A percentile compares a stretch with the other conserved stretches of the same genome.
Evolutionary conservation across 2,329 filamentous ascomycete genomes (phyloP).

Genomic region (Drechslerella stenobrocha): DNA sequence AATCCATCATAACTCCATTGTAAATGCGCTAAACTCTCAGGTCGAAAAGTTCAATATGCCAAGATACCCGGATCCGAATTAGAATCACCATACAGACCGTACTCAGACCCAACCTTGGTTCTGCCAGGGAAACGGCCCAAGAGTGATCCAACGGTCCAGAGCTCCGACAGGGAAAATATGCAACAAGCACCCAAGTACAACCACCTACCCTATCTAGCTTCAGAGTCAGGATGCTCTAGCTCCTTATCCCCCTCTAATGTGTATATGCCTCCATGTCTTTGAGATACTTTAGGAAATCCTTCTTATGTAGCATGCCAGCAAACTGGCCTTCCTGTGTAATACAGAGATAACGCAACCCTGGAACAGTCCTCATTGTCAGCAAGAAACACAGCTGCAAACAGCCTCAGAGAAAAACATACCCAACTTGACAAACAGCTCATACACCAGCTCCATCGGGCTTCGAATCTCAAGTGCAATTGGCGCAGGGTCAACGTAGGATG

Average conservation of each 20-base stretch:
- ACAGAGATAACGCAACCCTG: slow-evolving; percentile 84
- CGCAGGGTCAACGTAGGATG: slow-evolving; percentile 85
- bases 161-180: no score
- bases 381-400: background rate
- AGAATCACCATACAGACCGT: no score
- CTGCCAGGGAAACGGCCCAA: no score
- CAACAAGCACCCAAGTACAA: slow-evolving; percentile 1
- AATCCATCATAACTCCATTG: slow-evolving; percentile 31
- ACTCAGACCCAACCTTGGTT: no score
- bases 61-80: background rate
- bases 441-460: slow-evolving; percentile 90
- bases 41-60: background rate
- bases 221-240: no score
- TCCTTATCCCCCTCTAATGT: slow-evolving; percentile 19
- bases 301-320: slow-evolving; percentile 94
- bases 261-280: slow-evolving; percentile 68
- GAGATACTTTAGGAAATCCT: slow-evolving; percentile 92
- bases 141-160: background rate
- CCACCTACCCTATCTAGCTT: no score
- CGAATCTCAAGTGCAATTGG: slow-evolving; percentile 85
- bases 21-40: slow-evolving; percentile 33
- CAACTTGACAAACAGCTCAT: slow-evolving; percentile 93
- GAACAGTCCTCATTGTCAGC: slow-evolving; percentile 4
- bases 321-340: slow-evolving; percentile 82
- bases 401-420: slow-evolving; percentile 14